These are phyloP conservation scores for Pleurotus giganteus DNA, from an alignment of 768 basidiomycete genomes.

Conservation along the genomic window DNA sequence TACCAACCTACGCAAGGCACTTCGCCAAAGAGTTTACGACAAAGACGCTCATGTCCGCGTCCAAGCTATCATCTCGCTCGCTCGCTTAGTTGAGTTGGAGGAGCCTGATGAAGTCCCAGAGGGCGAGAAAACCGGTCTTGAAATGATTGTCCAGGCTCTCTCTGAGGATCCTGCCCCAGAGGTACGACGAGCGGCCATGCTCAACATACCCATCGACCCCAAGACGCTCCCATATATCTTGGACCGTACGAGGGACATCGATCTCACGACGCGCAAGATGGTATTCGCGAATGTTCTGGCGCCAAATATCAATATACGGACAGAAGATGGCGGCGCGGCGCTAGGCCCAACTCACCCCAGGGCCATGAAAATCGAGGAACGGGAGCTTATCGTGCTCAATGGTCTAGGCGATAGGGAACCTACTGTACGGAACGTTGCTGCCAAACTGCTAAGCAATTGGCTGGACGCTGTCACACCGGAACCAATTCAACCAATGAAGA, in stretches of 20 bases:
- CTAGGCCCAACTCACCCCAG: slow-evolving; percentile 64
- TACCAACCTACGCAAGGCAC: slow-evolving; percentile 49
- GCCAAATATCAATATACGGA: slow-evolving; percentile 28
- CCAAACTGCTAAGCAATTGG: slow-evolving; percentile 73
- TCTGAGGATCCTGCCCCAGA: slow-evolving; percentile 80
- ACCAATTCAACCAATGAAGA: slow-evolving; percentile 19
- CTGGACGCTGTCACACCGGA: slow-evolving; percentile 51
- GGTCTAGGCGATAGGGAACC: slow-evolving; percentile 87
- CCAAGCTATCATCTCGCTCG: slow-evolving; percentile 77
- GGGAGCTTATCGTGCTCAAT: slow-evolving; percentile 74
- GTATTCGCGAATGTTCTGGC: slow-evolving; percentile 64
- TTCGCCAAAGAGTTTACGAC: slow-evolving; percentile 75
- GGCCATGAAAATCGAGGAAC: slow-evolving; percentile 64
- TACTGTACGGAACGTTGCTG: slow-evolving; percentile 69
- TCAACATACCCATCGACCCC: slow-evolving; percentile 61
- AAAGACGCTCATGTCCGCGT: slow-evolving; percentile 76
- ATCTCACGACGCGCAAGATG: slow-evolving; percentile 68
- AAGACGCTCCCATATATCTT: slow-evolving; percentile 66
- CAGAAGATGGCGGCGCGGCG: slow-evolving; percentile 18
- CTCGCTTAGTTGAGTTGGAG: slow-evolving; percentile 73
- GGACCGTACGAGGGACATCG: slow-evolving; percentile 76
- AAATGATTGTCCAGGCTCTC: slow-evolving; percentile 67
- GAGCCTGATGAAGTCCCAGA: slow-evolving; percentile 51
- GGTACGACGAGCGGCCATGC: slow-evolving; percentile 77
- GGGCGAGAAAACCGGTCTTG: slow-evolving; percentile 49